Evolutionary conservation across 257 asterid species (phyloP), one percentile per base, ranked within the genome.

Genomic region (Gentiana straminea): DNA sequence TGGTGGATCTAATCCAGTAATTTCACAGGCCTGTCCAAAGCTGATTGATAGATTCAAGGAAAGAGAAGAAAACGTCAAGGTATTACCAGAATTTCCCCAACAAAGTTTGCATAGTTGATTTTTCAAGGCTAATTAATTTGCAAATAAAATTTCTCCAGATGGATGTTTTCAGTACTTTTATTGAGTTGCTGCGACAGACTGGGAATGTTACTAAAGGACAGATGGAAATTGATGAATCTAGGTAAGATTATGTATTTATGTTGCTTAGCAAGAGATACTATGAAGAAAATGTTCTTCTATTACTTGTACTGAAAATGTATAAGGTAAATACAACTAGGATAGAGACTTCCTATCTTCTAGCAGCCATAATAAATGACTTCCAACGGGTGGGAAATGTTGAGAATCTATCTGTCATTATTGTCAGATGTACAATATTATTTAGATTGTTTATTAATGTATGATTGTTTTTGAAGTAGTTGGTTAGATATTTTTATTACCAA

Each of bases 41-140:
- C 70, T 92, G 81, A 92, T 92, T 61, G 97, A 92, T 63, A 80
- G 99, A 67, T 92, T 92, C 72, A 92, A 80, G 78, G 99, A 92
- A 79, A 81, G 99, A 77, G 99, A 92, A 71, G 99, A 92, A 70
- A 92, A 92, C 55, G 99, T 88, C 61, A 92, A 92, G 99, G 99
- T 88, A 79, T 48, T 75, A 11, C 44, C 63, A 52, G 61, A 34
- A 8, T 53, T 39, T 4, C 39, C 24, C 53, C 24, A 24, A 37
- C 49, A 50, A 44, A 49, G 48, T 59, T 49, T 54, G 4, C 9
- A 46, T 57, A 37, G 58, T 10, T 49, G 38, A 51, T 10, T 66
- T n/a, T 49, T 44, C 43, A 43, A 24, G 50, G n/a, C 59, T 64
- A 50, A 47, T 67, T 63, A 37, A 41, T 5, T 5, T 72, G 72